phyloP scores from a whole-genome alignment of 352 stramenopile genomes.

The Phytophthora fragariae region DNA sequence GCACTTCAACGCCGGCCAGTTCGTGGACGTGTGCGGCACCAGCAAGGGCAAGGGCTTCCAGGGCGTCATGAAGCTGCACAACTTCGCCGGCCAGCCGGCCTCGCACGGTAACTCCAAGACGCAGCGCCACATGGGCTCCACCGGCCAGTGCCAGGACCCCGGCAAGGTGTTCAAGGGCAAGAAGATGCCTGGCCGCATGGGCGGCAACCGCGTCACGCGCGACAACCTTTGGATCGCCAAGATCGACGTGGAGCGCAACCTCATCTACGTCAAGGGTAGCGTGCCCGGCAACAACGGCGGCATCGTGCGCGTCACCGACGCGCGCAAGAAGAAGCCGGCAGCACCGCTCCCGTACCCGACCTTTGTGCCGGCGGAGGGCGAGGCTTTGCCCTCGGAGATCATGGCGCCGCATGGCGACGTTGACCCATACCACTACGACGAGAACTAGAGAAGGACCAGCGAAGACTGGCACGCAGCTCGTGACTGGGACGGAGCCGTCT shows the following conservation, averaged over 20 bases:
- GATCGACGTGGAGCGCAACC: conserved; percentile 93
- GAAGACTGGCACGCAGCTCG: conserved; percentile 15
- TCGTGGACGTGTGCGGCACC: conserved; percentile 96
- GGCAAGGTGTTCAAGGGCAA: conserved; percentile 99
- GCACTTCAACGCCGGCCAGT: conserved; percentile 99
- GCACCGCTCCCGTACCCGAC: conserved; percentile 84
- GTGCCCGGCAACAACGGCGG: conserved; percentile 92
- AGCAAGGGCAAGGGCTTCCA: conserved; percentile 93
- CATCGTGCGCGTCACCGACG: conserved; percentile 87
- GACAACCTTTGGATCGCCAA: conserved; percentile 96
- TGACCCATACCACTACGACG: conserved; percentile 90
- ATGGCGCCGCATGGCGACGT: conserved; percentile 77
- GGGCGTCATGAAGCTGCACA: conserved; percentile 99
- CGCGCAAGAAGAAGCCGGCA: conserved; percentile 83
- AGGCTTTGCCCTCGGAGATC: conserved; percentile 68
- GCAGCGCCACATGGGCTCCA: conserved; percentile 96
- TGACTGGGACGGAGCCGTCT: background rate
- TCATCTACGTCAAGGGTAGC: conserved; percentile 94
- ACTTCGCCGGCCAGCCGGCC: conserved; percentile 96
- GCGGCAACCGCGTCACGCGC: conserved; percentile 93
- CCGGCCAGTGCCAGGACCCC: conserved; percentile 98
- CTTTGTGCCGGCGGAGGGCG: conserved; percentile 60
- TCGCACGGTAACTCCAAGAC: conserved; percentile 98
- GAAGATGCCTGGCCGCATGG: conserved; percentile 99
- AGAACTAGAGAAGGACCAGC: conserved; percentile 57